These are phyloP conservation scores for Hypoxylon sp. DNA, from an alignment of 2,329 filamentous ascomycete genomes.

Conservation along the genomic window DNA sequence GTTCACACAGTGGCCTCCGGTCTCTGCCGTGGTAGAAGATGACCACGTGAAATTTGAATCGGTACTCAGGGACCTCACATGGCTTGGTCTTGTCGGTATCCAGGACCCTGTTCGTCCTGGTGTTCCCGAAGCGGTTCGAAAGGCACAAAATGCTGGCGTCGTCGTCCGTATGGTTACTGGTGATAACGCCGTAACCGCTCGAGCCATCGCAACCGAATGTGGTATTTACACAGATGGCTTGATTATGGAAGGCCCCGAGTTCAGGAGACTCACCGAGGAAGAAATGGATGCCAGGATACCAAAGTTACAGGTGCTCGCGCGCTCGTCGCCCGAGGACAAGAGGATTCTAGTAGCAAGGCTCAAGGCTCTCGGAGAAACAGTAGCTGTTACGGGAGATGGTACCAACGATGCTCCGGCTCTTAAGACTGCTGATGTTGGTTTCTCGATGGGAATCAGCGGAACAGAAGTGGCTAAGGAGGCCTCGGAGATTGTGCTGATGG, in stretches of 20 bases:
- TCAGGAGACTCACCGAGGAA: slow-evolving; percentile 66
- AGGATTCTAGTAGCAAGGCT: slow-evolving; percentile 67
- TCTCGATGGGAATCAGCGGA: slow-evolving; percentile 73
- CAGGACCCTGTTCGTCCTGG: slow-evolving; percentile 76
- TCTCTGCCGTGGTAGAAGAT: slow-evolving; percentile 67
- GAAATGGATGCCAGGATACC: slow-evolving; percentile 68
- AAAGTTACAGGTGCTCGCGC: slow-evolving; percentile 68
- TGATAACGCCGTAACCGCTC: slow-evolving; percentile 76
- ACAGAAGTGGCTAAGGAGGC: slow-evolving; percentile 75
- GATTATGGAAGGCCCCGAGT: slow-evolving; percentile 74
- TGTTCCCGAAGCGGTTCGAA: slow-evolving; percentile 72
- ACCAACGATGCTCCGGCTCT: slow-evolving; percentile 73
- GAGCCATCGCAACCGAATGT: slow-evolving; percentile 77
- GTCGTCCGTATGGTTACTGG: slow-evolving; percentile 79
- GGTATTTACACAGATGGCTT: slow-evolving; percentile 71
- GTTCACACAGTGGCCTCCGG: slow-evolving; percentile 74
- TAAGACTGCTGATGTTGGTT: slow-evolving; percentile 72
- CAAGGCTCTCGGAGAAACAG: slow-evolving; percentile 69
- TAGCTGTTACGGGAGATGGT: slow-evolving; percentile 72
- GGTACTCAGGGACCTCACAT: slow-evolving; percentile 76
- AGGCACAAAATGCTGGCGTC: slow-evolving; percentile 74
- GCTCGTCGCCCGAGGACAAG: slow-evolving; percentile 74
- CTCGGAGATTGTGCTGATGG: slow-evolving; percentile 72
- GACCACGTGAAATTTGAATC: slow-evolving; percentile 68
- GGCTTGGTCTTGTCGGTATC: slow-evolving; percentile 77